Evolutionary conservation across 2,329 filamentous ascomycete species (phyloP), one percentile per base, ranked within the genome.

Genomic region (Alternaria sp.): DNA sequence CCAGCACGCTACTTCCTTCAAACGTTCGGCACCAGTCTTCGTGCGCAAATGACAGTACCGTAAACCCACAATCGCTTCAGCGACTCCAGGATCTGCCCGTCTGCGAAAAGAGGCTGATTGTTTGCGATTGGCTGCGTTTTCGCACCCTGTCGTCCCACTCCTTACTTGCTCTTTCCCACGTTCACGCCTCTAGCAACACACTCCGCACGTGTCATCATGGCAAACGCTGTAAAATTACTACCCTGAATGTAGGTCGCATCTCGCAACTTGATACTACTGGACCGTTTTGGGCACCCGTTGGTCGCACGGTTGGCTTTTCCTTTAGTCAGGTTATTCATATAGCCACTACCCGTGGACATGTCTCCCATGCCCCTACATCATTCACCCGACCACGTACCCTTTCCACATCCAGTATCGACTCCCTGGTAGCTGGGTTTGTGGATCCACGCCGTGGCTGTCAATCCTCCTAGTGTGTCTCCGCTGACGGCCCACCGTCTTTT

Each of bases 11-110:
- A 62, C 63, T 62, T 71, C 65, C 59, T 66, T 65, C 63, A 63
- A 59, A 66, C 66, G 61, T 58, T 68, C 64, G 62, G 63, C 58
- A 68, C 67, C 65, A 66, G 60, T 59, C 65, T 61, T 63, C 21
- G 67, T 67, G 71, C 68, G 71, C 74, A 76, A 76, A 79, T 78
- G 74, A 77, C 69, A 78, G 75, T 77, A 74, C 73, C 70, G 63
- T 47, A 63, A 55, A 60, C 50, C 61, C 61, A 63, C 63, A 63
- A 73, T 68, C 70, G 71, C 61, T 64, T 69, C 70, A 66, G 66
- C 67, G 60, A 61, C 28, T 54, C 61, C 56, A 58, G 62, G 59
- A 71, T 71, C 61, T 69, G 65, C 67, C 61, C 58, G 64, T 54
- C 57, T 44, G 15, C 55, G 55, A 58, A 63, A 60, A 59, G 56